These are phyloP conservation scores for Oryza meyeriana DNA, from an alignment of 176 grass and related monocot species.

Conservation along the genomic window DNA sequence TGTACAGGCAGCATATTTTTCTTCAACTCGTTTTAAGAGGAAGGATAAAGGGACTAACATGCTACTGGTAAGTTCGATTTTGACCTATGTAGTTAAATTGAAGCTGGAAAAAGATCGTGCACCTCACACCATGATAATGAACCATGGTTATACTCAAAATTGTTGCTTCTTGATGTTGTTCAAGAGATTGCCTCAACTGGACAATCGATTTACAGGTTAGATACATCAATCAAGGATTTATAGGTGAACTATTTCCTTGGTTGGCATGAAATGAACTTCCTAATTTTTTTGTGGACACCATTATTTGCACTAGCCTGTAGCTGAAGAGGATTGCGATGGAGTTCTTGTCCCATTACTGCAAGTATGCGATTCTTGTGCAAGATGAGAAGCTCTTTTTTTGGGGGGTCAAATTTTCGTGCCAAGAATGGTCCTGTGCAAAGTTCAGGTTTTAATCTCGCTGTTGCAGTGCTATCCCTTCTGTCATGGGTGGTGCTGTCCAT, in stretches of 20 bases:
- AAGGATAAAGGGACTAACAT: constrained; percentile 85
- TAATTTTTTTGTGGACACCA: too few species aligned
- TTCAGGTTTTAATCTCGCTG: constrained; percentile 27
- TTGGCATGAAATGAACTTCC: too few species aligned
- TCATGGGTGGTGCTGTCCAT: constrained; percentile 31
- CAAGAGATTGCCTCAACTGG: too few species aligned
- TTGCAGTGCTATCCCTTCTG: constrained; percentile 49
- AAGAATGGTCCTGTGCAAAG: constrained; percentile 7
- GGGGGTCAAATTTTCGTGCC: constrained; percentile 9
- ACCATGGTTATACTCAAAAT: too few species aligned
- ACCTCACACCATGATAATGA: background rate
- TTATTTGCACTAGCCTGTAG: too few species aligned
- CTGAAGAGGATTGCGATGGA: constrained; percentile 62
- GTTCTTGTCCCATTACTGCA: constrained; percentile 81
- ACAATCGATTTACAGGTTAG: too few species aligned
- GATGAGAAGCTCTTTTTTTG: background rate
- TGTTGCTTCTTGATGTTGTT: too few species aligned
- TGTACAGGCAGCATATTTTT: constrained; percentile 90
- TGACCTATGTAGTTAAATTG: background rate
- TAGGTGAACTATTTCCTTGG: too few species aligned
- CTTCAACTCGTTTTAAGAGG: constrained; percentile 74
- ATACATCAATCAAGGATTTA: too few species aligned
- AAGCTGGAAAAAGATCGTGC: background rate
- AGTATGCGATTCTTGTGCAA: constrained; percentile 25
- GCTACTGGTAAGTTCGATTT: constrained; percentile 65